Base-by-base conservation (phyloP, 2,329 filamentous ascomycete genomes). In the Raffaelea albimanens region DNA sequence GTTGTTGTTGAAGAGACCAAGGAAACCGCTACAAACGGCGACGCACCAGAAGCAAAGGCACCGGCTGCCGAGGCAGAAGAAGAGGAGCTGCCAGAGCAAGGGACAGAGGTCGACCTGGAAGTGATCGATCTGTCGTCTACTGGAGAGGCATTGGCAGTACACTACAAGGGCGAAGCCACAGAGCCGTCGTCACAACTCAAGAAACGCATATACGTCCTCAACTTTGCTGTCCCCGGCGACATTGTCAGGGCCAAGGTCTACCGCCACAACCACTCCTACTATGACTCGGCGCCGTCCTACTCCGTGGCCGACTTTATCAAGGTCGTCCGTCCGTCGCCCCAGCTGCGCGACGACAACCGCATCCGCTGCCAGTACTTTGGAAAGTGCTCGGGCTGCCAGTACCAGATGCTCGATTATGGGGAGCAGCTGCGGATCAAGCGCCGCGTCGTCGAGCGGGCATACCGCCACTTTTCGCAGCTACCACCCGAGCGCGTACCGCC, bases 351-450 rank as follows among this genome's bases (percentile, higher is more conserved):
- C 58, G 85, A 93, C 58, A 73, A 75, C 34, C 79, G 86, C 20
- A 75, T 95, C 56, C 75, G 75, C 48, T 98, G 93, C 70, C 76
- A 79, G 57, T 97, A 98, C 71, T 98, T 98, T 61, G 71, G 80
- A 38, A 76, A 74, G 47, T 98, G 93, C 66, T 87, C 85, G 10
- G 93, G 93, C 29, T 98, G 93, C 62, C 93, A 98, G 67, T 90
- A 97, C 64, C 93, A 98, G 69, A 96, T 97, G 87, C 78, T 98
- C 53, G 80, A 87, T 47, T 97, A 97, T 64, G 67, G 76, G 25
- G 85, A 89, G 57, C 93, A 98, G 64, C 78, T 98, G 23, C 73
- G 72, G 40, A 83, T 91, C 66, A 98, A 98, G 71, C 82, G 78
- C 61, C 75, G 77, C 50, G 85, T 97, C 51, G 82, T 98, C 41